phyloP scores from a whole-genome alignment of 331 rosid genomes.

The Phaseolus coccineus region DNA sequence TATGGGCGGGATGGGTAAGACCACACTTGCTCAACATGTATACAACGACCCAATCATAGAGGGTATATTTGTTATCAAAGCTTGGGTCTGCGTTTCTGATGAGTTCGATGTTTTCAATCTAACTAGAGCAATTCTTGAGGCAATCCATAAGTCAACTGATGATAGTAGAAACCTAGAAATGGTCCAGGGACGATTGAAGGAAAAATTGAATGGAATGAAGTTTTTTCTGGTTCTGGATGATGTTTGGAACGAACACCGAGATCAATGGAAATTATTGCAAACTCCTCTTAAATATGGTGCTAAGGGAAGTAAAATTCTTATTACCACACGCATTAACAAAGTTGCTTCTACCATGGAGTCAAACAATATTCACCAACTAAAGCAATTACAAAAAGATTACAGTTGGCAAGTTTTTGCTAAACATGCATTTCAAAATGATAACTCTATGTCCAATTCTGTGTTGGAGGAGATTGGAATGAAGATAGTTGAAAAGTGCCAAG shows the following conservation, averaged over 20 bases:
- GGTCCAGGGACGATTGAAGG: not conserved
- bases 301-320: constrained; percentile 24
- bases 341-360: not conserved
- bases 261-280: not conserved
- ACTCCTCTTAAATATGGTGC: not conserved
- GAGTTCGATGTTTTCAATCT: not conserved
- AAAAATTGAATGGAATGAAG: not conserved
- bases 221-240: not conserved
- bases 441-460: not conserved
- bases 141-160: too few species aligned
- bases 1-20: constrained; percentile 47
- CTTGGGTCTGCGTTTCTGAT: constrained; percentile 35
- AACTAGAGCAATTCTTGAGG: too few species aligned
- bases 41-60: not conserved
- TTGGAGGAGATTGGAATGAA: not conserved
- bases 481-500: constrained; percentile 12
- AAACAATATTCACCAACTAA: not conserved
- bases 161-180: not conserved
- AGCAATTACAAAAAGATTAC: not conserved
- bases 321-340: not conserved
- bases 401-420: constrained; percentile 20
- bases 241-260: not conserved
- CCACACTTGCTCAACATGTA: constrained; percentile 52
- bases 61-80: not conserved
- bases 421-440: not conserved